Conservation (phyloP, 768 basidiomycete species). For the Lepiota subincarnata region DNA sequence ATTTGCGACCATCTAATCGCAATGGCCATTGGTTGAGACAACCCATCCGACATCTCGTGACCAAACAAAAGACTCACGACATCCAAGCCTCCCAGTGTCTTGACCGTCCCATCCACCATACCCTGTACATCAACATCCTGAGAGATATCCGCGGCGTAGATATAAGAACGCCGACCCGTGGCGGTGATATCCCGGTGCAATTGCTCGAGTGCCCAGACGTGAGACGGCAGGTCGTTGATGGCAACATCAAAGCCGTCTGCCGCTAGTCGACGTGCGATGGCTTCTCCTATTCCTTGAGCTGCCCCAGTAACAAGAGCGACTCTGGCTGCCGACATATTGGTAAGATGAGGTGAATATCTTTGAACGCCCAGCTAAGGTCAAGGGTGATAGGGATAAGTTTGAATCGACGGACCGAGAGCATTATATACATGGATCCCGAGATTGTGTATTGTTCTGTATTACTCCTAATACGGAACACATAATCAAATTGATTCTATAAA, state of each 20-base stretch:
- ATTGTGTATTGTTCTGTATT: no score
- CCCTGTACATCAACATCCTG: conserved; percentile 17
- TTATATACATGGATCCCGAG: no score
- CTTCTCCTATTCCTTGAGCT: conserved; percentile 42
- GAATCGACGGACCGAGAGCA: no score
- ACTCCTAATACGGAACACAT: no score
- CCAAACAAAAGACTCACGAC: conserved; percentile 21
- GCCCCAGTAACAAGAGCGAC: conserved; percentile 43
- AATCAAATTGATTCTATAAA: no score
- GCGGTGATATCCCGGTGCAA: conserved; percentile 13
- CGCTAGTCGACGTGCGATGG: conserved; percentile 41
- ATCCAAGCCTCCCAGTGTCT: conserved; percentile 18
- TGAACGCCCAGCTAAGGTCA: no score
- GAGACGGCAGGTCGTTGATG: conserved; percentile 31
- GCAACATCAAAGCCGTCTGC: conserved; percentile 40
- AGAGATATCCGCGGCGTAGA: conserved; percentile 16
- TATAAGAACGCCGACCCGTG: conserved; percentile 12
- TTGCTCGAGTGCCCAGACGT: conserved; percentile 12
- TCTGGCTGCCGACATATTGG: background rate
- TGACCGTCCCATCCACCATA: conserved; percentile 15
- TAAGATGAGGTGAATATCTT: no score
- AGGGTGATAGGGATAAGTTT: no score
- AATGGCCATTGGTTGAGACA: no score
- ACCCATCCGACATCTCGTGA: background rate
- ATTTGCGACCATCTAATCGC: conserved; percentile 11